Evolutionary conservation across 345 rosid genomes (phyloP).

Genomic region (Citrus australasica): DNA sequence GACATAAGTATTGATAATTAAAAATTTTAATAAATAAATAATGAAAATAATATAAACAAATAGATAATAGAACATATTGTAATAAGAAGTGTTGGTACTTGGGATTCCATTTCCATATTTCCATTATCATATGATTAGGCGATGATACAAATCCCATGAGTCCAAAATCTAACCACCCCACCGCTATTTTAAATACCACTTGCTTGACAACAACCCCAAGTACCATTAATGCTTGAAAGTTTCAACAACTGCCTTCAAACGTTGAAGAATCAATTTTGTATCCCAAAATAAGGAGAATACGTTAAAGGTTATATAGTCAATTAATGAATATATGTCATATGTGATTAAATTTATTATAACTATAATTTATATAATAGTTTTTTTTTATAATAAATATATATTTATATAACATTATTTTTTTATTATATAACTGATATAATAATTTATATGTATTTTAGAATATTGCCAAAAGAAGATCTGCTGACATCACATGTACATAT

Average conservation of each 20-base stretch:
- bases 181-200: neutral
- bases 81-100: neutral
- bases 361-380: rapidly evolving
- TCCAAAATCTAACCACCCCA: neutral
- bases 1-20: neutral
- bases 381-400: no score
- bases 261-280: neutral
- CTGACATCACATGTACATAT: no score
- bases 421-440: no score
- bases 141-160: neutral
- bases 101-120: neutral
- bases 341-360: no score
- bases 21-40: neutral
- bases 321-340: no score
- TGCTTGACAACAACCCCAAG: neutral
- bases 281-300: neutral
- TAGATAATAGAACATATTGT: neutral
- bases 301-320: no score
- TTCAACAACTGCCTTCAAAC: neutral
- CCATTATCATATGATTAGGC: neutral
- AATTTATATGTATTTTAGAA: rapidly evolving
- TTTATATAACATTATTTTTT: rapidly evolving
- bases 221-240: neutral
- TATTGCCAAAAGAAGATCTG: no score
- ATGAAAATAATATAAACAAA: neutral